Evolutionary conservation across 2,329 filamentous ascomycete species (phyloP).

Genomic region (Colletotrichum musicola): DNA sequence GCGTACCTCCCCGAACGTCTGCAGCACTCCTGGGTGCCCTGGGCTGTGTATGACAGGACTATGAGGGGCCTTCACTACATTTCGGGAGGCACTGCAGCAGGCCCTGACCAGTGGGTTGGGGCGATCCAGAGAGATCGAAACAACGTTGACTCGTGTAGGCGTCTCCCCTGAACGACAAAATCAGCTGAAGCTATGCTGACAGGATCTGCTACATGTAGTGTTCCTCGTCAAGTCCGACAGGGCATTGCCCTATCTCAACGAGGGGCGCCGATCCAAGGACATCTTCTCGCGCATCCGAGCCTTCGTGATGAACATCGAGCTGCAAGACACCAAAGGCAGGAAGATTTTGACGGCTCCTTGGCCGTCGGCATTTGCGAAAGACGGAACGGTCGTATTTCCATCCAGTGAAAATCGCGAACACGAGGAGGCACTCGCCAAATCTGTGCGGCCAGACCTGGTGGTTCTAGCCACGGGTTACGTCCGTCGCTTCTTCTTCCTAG

Average conservation of each 20-base stretch:
- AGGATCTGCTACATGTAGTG: constrained; percentile 48
- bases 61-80: too few relatives aligned
- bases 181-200: too few relatives aligned
- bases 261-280: constrained; percentile 49
- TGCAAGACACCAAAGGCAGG: constrained; percentile 53
- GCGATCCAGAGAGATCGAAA: constrained; percentile 54
- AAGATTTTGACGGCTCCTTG: constrained; percentile 59
- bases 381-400: constrained; percentile 53
- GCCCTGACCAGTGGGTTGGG: constrained; percentile 64
- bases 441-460: constrained; percentile 57
- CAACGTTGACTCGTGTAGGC: constrained; percentile 49
- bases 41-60: too few relatives aligned
- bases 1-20: too few relatives aligned
- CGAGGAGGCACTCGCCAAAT: constrained; percentile 43
- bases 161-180: too few relatives aligned
- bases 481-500: constrained; percentile 56
- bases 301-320: constrained; percentile 53
- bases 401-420: constrained; percentile 46
- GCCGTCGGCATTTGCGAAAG: constrained; percentile 53
- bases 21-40: too few relatives aligned
- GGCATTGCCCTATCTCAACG: constrained; percentile 58
- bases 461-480: constrained; percentile 62
- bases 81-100: constrained; percentile 59
- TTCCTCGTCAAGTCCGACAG: constrained; percentile 59
- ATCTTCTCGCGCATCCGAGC: constrained; percentile 52